Evolutionary conservation across 805 yeast species (phyloP).

Genomic region (Scheffersomyces amazonensis): DNA sequence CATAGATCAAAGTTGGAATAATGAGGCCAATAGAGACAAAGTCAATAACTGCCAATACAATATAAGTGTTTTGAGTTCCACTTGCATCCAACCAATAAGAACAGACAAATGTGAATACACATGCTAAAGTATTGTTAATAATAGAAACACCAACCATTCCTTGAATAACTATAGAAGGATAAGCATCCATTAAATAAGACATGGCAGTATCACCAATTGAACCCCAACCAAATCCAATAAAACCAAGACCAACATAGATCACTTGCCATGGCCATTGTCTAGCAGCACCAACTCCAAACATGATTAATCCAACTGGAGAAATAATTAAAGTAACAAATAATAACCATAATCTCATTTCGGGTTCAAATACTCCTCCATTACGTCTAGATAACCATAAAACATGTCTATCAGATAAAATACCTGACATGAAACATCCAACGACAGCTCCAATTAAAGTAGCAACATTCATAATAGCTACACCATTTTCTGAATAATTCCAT

Average conservation of each 20-base stretch:
- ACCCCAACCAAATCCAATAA: constrained; percentile 69
- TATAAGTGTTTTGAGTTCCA: constrained; percentile 58
- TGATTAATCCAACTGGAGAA: constrained; percentile 59
- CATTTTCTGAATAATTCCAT: constrained; percentile 60
- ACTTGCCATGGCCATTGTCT: constrained; percentile 51
- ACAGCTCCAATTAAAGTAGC: constrained; percentile 67
- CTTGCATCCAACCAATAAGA: constrained; percentile 56
- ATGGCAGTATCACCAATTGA: constrained; percentile 70
- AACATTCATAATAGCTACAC: constrained; percentile 73
- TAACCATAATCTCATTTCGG: constrained; percentile 62
- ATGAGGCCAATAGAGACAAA: constrained; percentile 55
- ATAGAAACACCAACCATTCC: constrained; percentile 69
- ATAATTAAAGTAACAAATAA: constrained; percentile 53
- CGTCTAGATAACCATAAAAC: constrained; percentile 58
- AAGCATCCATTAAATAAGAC: constrained; percentile 64
- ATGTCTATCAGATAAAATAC: constrained; percentile 56
- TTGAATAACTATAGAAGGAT: constrained; percentile 67
- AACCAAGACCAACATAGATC: constrained; percentile 59
- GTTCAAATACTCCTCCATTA: constrained; percentile 60
- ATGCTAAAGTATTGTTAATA: constrained; percentile 62
- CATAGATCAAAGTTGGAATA: constrained; percentile 58
- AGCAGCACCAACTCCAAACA: constrained; percentile 67
- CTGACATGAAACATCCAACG: constrained; percentile 66
- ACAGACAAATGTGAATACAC: constrained; percentile 65
- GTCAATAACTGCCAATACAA: constrained; percentile 59